phyloP scores from a whole-genome alignment of 257 asterid genomes.

The Solanum tarijense region DNA sequence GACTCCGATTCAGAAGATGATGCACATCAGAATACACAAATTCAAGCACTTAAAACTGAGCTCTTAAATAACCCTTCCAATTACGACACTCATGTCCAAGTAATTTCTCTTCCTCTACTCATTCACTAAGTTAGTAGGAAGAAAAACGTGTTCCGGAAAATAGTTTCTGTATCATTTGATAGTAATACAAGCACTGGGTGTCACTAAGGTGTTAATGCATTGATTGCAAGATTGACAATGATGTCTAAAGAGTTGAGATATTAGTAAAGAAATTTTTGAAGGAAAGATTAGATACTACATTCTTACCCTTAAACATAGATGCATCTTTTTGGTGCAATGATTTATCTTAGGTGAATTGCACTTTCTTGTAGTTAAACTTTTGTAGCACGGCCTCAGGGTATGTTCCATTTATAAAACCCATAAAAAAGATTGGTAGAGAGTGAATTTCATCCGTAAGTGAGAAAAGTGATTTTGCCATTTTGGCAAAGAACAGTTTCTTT shows the following conservation, averaged over 20 bases:
- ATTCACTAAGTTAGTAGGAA: not conserved
- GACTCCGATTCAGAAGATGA: slow-evolving; percentile 59
- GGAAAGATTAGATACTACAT: not conserved
- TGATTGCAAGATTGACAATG: not conserved
- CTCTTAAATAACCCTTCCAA: slow-evolving; percentile 48
- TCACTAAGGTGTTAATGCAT: too few species aligned
- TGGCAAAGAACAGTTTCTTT: not conserved
- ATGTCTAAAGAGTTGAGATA: not conserved
- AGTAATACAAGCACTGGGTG: not conserved
- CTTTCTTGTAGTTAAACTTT: not conserved
- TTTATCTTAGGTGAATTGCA: not conserved
- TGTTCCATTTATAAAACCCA: not conserved
- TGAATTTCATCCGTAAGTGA: not conserved
- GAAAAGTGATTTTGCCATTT: not conserved
- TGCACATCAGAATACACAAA: slow-evolving; percentile 45
- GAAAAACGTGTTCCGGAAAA: not conserved
- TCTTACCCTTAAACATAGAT: not conserved
- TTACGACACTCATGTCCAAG: slow-evolving; percentile 76
- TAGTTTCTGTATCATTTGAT: not conserved
- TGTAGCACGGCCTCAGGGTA: not conserved
- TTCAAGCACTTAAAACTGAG: slow-evolving; percentile 52
- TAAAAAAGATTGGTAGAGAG: not conserved
- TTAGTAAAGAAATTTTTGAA: not conserved
- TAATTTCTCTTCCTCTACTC: slow-evolving; percentile 10
- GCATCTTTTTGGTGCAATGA: not conserved